phyloP scores from a whole-genome alignment of 2,329 filamentous ascomycete species.

The Pseudogymnoascus sp. region DNA sequence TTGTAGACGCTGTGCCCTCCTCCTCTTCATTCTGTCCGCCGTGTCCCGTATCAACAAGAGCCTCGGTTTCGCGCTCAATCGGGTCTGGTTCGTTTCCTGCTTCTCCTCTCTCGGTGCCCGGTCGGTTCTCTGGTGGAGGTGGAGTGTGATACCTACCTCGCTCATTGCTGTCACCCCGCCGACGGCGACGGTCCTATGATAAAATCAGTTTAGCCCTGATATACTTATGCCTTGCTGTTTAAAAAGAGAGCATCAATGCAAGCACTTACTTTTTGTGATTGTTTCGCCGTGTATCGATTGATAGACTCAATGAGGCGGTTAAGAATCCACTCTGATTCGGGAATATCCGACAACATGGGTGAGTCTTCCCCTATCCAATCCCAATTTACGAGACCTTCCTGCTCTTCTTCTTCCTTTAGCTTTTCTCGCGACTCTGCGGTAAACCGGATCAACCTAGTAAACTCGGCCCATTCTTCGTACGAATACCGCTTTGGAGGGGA shows the following conservation, averaged over 20 bases:
- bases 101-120: background rate
- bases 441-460: slow-evolving; percentile 56
- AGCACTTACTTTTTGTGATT: slow-evolving; percentile 20
- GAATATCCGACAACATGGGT: slow-evolving; percentile 56
- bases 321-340: slow-evolving; percentile 61
- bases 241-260: background rate
- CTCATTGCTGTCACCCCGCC: background rate
- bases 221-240: background rate
- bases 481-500: slow-evolving; percentile 45
- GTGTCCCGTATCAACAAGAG: background rate
- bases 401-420: slow-evolving; percentile 40
- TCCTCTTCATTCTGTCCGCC: background rate
- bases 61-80: background rate
- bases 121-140: background rate
- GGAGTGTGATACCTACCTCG: background rate
- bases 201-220: background rate
- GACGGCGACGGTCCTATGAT: background rate
- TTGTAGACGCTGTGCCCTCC: background rate
- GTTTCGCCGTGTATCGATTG: slow-evolving; percentile 30
- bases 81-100: background rate
- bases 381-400: slow-evolving; percentile 58
- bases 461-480: slow-evolving; percentile 65
- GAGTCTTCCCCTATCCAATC: slow-evolving; percentile 66
- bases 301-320: slow-evolving; percentile 60
- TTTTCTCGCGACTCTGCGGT: slow-evolving; percentile 30